phyloP scores from a whole-genome alignment of 441 rosid species.

The Jatropha multifida region DNA sequence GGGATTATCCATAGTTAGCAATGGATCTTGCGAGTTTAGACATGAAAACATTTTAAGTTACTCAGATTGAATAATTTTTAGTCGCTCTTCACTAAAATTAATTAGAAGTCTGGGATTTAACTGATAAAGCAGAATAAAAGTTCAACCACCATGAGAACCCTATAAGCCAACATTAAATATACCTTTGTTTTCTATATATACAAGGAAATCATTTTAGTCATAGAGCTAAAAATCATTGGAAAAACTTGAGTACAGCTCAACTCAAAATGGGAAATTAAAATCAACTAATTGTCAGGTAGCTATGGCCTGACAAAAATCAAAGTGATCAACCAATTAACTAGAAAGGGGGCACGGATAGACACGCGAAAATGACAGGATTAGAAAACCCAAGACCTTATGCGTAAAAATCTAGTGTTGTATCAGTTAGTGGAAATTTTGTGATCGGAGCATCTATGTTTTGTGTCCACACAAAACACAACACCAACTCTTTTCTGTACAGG shows the following conservation, averaged over 20 bases:
- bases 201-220: neutral
- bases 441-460: neutral
- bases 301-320: neutral
- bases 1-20: neutral
- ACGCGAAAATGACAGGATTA: neutral
- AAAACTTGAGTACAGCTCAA: neutral
- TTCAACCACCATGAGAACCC: neutral
- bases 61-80: neutral
- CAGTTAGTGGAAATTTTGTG: neutral
- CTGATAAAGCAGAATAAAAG: neutral
- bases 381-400: neutral
- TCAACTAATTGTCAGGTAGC: neutral
- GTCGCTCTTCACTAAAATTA: neutral
- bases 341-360: neutral
- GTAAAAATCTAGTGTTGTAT: neutral
- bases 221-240: neutral
- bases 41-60: neutral
- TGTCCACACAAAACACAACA: neutral
- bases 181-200: neutral
- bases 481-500: neutral
- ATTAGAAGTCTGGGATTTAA: neutral
- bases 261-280: neutral
- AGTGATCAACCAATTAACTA: neutral
- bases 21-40: neutral
- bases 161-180: neutral